Evolutionary conservation across 108 stramenopile genomes (phyloP).

Genomic region (Asterionellopsis glacialis): DNA sequence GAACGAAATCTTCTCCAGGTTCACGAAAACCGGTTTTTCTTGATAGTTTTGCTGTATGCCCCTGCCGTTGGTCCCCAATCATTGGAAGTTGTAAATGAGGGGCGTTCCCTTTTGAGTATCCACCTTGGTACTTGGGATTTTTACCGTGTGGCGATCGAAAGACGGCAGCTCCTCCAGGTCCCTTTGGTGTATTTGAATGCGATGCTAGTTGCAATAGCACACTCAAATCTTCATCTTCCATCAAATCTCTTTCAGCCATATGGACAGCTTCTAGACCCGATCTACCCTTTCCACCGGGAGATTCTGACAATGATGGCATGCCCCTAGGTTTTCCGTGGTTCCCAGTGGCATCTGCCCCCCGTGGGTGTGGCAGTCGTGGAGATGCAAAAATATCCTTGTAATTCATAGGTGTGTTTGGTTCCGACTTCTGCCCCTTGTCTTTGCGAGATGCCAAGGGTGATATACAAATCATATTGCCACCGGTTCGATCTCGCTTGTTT

Average conservation of each 20-base stretch:
- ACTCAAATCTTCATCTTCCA: conserved; percentile 83
- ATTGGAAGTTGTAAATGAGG: conserved; percentile 42
- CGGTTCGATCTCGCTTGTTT: conserved; percentile 1
- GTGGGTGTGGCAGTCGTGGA: conserved; percentile 21
- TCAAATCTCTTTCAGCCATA: conserved; percentile 67
- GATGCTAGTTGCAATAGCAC: conserved; percentile 75
- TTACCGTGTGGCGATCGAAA: conserved; percentile 25
- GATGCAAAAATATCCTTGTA: conserved; percentile 73
- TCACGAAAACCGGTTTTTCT: conserved; percentile 6
- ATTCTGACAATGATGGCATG: conserved; percentile 30
- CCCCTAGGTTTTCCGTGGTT: conserved; percentile 12
- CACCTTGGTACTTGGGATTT: conserved; percentile 5
- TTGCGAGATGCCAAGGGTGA: conserved; percentile 69
- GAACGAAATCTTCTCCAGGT: conserved; percentile 5
- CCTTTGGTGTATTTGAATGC: conserved; percentile 29
- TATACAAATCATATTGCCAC: conserved; percentile 72
- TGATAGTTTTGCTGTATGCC: conserved; percentile 1
- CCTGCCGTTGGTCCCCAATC: conserved; percentile 28
- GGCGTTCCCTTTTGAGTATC: neutral
- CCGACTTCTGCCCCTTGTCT: conserved; percentile 7
- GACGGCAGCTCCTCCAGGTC: conserved; percentile 16
- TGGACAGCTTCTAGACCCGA: conserved; percentile 60
- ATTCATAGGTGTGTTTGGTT: conserved; percentile 55
- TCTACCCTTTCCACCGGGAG: conserved; percentile 23
- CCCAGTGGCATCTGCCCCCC: neutral